Conservation (phyloP, 192 early-diverging fungal genomes). For the Coemansia sp. region DNA sequence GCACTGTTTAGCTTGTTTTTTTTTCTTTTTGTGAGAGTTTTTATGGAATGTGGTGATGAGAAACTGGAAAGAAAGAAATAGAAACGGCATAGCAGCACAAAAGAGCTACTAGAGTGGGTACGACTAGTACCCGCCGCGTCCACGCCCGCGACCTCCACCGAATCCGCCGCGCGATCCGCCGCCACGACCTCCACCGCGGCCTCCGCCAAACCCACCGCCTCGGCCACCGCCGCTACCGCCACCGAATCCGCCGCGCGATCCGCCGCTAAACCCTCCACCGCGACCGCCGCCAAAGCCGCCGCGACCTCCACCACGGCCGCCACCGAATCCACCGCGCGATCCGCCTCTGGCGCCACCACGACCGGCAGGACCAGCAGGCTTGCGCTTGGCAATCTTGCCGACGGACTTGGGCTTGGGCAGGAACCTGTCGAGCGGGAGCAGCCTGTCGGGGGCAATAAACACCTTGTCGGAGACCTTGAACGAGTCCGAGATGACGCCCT, state of each 20-base stretch:
- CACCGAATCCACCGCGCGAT: conserved; percentile 50
- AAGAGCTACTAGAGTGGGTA: neutral
- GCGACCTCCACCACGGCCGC: conserved; percentile 48
- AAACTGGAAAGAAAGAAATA: neutral
- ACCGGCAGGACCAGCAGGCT: conserved; percentile 51
- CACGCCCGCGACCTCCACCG: conserved; percentile 57
- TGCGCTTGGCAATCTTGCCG: conserved; percentile 60
- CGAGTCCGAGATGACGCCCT: conserved; percentile 86
- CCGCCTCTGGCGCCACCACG: conserved; percentile 50
- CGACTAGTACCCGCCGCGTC: conserved; percentile 42
- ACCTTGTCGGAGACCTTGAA: conserved; percentile 92
- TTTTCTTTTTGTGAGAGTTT: neutral
- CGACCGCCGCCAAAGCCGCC: conserved; percentile 53
- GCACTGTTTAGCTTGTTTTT: neutral
- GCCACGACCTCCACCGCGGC: conserved; percentile 49
- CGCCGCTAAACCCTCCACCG: conserved; percentile 44
- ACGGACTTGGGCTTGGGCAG: conserved; percentile 86
- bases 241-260: conserved; percentile 40
- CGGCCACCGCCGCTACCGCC: conserved; percentile 55
- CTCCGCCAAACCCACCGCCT: conserved; percentile 31
- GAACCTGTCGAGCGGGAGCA: conserved; percentile 95
- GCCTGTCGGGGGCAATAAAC: conserved; percentile 89
- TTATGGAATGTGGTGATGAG: neutral
- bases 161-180: conserved; percentile 46
- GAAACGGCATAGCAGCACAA: too few relatives aligned